Conservation (phyloP, 2,329 filamentous ascomycete genomes). For the Chaetothyriales sp. region DNA sequence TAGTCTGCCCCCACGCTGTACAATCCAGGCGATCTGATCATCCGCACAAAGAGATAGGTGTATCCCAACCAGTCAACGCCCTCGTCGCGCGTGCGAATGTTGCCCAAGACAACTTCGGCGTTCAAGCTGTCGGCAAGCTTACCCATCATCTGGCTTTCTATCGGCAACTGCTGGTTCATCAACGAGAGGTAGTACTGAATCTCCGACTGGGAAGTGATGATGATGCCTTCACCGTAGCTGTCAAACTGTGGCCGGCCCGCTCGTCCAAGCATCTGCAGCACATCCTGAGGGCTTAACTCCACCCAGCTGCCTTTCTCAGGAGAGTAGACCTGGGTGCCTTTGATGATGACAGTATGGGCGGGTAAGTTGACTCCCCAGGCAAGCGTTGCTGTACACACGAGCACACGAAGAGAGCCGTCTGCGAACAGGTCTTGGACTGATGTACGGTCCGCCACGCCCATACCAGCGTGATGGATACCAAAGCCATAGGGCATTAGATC, state of each 20-base stretch:
- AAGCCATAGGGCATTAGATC: slow-evolving; percentile 92
- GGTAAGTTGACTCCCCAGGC: slow-evolving; percentile 98
- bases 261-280: slow-evolving; percentile 95
- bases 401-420: slow-evolving; percentile 79
- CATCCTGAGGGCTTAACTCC: slow-evolving; percentile 90
- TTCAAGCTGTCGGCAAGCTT: slow-evolving; percentile 92
- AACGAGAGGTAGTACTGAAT: slow-evolving; percentile 95
- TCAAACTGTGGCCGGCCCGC: slow-evolving; percentile 93
- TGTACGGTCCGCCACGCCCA: slow-evolving; percentile 86
- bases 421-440: slow-evolving; percentile 91
- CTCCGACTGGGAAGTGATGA: slow-evolving; percentile 88
- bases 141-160: slow-evolving; percentile 90
- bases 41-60: slow-evolving; percentile 92
- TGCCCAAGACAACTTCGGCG: slow-evolving; percentile 85
- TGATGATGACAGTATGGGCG: slow-evolving; percentile 96
- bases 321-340: slow-evolving; percentile 94
- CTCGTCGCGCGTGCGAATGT: slow-evolving; percentile 79
- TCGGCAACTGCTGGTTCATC: slow-evolving; percentile 91
- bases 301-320: slow-evolving; percentile 98
- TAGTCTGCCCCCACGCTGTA: slow-evolving; percentile 96
- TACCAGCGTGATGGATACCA: slow-evolving; percentile 95
- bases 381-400: slow-evolving; percentile 94
- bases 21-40: slow-evolving; percentile 85
- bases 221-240: slow-evolving; percentile 95
- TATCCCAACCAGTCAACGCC: slow-evolving; percentile 99